Conservation (phyloP, 768 basidiomycete species). For the Leucosporidium creatinivorum region DNA sequence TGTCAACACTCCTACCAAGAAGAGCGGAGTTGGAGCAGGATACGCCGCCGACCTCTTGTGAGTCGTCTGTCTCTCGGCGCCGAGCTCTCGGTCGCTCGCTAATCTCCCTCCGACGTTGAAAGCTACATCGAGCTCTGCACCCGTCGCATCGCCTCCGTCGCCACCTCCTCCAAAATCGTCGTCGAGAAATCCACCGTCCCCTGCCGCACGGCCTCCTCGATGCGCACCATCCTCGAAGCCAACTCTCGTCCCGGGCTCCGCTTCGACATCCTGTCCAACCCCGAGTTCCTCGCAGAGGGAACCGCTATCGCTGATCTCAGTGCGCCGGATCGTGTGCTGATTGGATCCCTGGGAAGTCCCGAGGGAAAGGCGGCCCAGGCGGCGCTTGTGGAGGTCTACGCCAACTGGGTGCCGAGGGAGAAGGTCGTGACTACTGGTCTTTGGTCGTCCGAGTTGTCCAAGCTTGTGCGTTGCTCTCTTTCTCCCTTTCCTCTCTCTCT, state of each 20-base stretch:
- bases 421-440: conserved; percentile 88
- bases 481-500: background rate
- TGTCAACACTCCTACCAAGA: conserved; percentile 99
- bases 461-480: conserved; percentile 50
- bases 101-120: conserved; percentile 11
- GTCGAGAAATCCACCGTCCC: conserved; percentile 99
- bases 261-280: conserved; percentile 98
- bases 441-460: conserved; percentile 97
- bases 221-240: conserved; percentile 98
- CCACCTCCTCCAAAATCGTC: conserved; percentile 88
- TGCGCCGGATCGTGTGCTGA: conserved; percentile 87
- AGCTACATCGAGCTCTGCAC: conserved; percentile 98
- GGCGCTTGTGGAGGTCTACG: conserved; percentile 71
- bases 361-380: conserved; percentile 76
- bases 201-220: conserved; percentile 95
- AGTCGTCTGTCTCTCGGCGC: conserved; percentile 40
- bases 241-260: conserved; percentile 85
- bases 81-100: background rate
- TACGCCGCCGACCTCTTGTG: conserved; percentile 98
- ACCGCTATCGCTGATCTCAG: conserved; percentile 88
- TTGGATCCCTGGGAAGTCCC: conserved; percentile 84
- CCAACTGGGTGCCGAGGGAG: conserved; percentile 85
- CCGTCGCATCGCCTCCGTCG: conserved; percentile 86
- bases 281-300: conserved; percentile 97
- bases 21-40: conserved; percentile 92